phyloP scores from a whole-genome alignment of 306 rosid species.

The Abrus precatorius region DNA sequence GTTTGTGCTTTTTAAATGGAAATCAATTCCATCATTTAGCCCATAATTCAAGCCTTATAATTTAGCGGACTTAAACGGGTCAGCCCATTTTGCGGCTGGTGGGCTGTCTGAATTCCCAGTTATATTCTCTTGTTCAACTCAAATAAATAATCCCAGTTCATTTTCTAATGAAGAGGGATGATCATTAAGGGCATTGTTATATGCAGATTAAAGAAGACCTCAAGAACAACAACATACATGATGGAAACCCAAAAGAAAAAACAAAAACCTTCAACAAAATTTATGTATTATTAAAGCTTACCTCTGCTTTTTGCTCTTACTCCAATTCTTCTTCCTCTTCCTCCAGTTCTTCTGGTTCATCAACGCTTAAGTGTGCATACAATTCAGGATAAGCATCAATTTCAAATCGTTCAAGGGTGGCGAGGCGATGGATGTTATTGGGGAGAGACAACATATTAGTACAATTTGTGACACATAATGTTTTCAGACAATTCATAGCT shows the following conservation, averaged over 20 bases:
- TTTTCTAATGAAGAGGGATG: neutral
- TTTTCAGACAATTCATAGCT: neutral
- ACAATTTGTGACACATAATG: neutral
- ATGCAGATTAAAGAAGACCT: neutral
- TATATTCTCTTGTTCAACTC: neutral
- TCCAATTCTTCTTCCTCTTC: constrained; percentile 2
- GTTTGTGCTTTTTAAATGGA: no score
- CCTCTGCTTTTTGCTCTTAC: neutral
- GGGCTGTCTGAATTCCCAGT: neutral
- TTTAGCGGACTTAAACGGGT: no score
- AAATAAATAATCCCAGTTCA: neutral
- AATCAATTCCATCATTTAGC: no score
- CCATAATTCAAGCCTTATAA: no score
- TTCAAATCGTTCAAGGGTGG: neutral
- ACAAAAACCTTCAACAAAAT: neutral
- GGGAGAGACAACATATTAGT: constrained; percentile 40
- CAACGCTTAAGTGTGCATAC: neutral
- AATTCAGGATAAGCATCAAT: constrained; percentile 13
- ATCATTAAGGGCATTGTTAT: neutral
- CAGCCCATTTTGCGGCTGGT: no score
- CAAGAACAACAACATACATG: constrained; percentile 6
- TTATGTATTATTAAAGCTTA: neutral
- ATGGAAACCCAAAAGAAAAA: neutral
- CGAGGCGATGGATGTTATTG: neutral
- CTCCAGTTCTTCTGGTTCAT: constrained; percentile 4